Evolutionary conservation across 208 protist species (phyloP).

Genomic region (Wallacemonas sp.): DNA sequence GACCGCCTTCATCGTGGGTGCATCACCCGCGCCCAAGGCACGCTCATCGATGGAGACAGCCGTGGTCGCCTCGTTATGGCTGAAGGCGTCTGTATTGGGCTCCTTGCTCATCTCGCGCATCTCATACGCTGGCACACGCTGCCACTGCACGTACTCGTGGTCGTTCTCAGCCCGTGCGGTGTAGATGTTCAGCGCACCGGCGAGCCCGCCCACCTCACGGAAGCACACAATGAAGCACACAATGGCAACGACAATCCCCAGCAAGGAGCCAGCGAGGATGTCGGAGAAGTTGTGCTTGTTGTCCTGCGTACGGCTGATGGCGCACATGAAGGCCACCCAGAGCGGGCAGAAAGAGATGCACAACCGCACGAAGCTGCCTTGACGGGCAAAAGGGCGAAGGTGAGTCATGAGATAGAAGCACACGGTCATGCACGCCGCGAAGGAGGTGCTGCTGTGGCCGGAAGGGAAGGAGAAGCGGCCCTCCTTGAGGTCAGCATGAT

Average conservation of each 20-base stretch:
- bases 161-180: constrained; percentile 33
- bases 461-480: constrained; percentile 89
- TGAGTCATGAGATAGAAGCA: constrained; percentile 71
- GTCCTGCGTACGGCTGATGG: constrained; percentile 81
- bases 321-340: constrained; percentile 50
- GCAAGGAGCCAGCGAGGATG: constrained; percentile 63
- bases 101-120: neutral
- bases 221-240: constrained; percentile 47
- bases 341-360: constrained; percentile 59
- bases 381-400: constrained; percentile 51
- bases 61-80: neutral
- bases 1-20: neutral
- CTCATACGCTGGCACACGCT: neutral
- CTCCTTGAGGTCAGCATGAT: constrained; percentile 37
- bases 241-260: constrained; percentile 49
- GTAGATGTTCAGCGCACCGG: constrained; percentile 31
- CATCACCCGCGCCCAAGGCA: neutral
- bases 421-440: constrained; percentile 63
- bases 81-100: neutral
- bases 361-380: constrained; percentile 66
- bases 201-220: constrained; percentile 22
- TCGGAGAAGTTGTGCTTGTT: constrained; percentile 89
- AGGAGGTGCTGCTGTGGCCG: constrained; percentile 88
- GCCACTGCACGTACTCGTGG: constrained; percentile 31
- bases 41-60: neutral